Base-by-base conservation (phyloP, 768 basidiomycete genomes). In the Fistulinella prunicolor region DNA sequence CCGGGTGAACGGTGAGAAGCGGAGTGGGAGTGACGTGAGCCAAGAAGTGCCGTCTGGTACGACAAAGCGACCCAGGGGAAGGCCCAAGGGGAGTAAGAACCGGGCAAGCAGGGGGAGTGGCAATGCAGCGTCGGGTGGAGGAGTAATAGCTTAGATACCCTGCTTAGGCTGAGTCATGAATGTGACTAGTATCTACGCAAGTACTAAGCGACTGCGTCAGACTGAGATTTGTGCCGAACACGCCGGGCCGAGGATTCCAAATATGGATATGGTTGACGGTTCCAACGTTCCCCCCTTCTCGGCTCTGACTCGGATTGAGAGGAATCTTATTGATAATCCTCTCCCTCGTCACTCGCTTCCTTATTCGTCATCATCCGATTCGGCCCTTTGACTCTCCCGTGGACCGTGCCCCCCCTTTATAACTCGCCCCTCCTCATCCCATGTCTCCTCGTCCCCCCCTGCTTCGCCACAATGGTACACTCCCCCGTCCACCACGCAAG, bases 11-110 rank as follows among this genome's bases (percentile, higher is more conserved):
- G 82, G 81, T 12, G 62, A 67, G 53, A 71, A 69, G 38, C 63
- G 70, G 29, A 61, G 44, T 41, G 53, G 47, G 24, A 43, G 51
- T 50, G 62, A 55, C 37, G 55, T 52, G 52, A 63, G 41, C 38
- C 51, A 50, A 68, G 74, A 63, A 61, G 70, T 34, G 16, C 44
- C 61, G 6, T 22, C 54, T 30, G 51, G 58, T 1, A 54, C 63
- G 13, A 56, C 62, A 7, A 86, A 85, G 52, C 66, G 83, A 13
- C 81, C 84, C 0, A 70, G 85, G 36, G 85, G 85, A 22, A 68
- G 85, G 9, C 85, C 85, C 28, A 83, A 82, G 57, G 85, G 85
- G 2, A 87, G 85, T 61, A 85, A 83, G 65, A 86, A 85, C 24
- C 63, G 66, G 40, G 52, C 52, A 0, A 51, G 57, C 40, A 61